Evolutionary conservation across 2,329 filamentous ascomycete species (phyloP), one percentile per base, ranked within the genome.

Genomic region (Trichoderma guizhouense): DNA sequence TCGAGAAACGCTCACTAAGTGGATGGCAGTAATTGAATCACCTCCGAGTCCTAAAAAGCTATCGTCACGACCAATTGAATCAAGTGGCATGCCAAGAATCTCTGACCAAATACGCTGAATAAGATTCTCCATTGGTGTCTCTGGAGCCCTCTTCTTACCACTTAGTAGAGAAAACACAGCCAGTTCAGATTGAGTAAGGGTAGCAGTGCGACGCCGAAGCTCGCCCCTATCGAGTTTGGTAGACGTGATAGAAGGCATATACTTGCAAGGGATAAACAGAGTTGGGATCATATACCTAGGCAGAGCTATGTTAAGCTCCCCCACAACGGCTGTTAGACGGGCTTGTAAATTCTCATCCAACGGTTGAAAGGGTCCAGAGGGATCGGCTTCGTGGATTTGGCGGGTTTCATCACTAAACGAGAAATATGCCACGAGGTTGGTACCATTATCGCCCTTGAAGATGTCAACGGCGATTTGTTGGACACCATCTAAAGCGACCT

Each of bases 1-100:
- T 21, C 71, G 72, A 15, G 73, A 69, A 15, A 47, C 21, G n/a
- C 71, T 70, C 5, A 53, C 58, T 15, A 72, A 34, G 12, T 67
- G 51, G 32, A 73, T 74, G 1, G 74, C 75, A 12, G 61, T 69
- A 53, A 78, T 74, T 8, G 76, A 77, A 85, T 89, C 34, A 74
- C 71, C 5, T 82, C 83, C 2, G 82, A 74, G 71, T 1, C 64
- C 53, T 7, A 74, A 30, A 30, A 76, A 75, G 39, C 63, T 73
- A 18, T 75, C 72, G 62, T 73, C 62, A 4, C 65, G 62, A 7
- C 69, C 69, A 53, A 76, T 76, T 12, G 68, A 55, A 21, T 74
- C 63, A 1, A 32, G 7, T 2, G 65, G 21, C 3, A 74, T 36
- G 5, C 34, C 18, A 21, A 76, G 69, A 3, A 75, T 43, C 15